Conservation (phyloP, 805 yeast genomes). For the Tanozyma kutaoensis region DNA sequence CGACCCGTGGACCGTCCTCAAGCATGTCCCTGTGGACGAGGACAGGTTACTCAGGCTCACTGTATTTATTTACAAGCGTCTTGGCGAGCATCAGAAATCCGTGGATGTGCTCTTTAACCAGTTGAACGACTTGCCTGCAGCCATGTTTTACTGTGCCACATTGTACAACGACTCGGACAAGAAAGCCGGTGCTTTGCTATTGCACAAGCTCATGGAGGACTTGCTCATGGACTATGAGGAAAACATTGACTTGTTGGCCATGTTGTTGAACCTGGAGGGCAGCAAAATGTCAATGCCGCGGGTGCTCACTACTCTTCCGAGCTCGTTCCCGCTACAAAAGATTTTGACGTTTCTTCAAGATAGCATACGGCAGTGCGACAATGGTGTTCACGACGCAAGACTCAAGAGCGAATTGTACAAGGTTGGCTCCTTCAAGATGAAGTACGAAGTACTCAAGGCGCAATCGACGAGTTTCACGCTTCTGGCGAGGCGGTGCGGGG, state of each 20-base stretch:
- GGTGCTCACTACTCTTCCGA: conserved; percentile 41
- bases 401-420: conserved; percentile 38
- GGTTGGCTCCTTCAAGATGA: conserved; percentile 35
- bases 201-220: conserved; percentile 39
- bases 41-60: conserved; percentile 29
- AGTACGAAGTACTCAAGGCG: conserved; percentile 25
- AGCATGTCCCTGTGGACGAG: conserved; percentile 18
- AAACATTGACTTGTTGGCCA: conserved; percentile 22
- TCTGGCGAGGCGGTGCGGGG: conserved; percentile 35
- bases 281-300: conserved; percentile 30
- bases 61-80: conserved; percentile 42
- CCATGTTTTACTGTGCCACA: conserved; percentile 46
- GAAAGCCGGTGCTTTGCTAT: conserved; percentile 25
- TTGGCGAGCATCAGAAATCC: conserved; percentile 51
- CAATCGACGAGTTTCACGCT: conserved; percentile 22
- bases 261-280: conserved; percentile 30
- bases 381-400: conserved; percentile 23
- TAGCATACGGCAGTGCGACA: conserved; percentile 27
- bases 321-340: conserved; percentile 27
- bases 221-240: conserved; percentile 25
- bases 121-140: conserved; percentile 40
- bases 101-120: conserved; percentile 48
- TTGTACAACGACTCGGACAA: conserved; percentile 23
- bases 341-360: conserved; percentile 32
- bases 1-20: conserved; percentile 23